Conservation (phyloP, 2,329 filamentous ascomycete species). For the Teratosphaeria gauchensis region DNA sequence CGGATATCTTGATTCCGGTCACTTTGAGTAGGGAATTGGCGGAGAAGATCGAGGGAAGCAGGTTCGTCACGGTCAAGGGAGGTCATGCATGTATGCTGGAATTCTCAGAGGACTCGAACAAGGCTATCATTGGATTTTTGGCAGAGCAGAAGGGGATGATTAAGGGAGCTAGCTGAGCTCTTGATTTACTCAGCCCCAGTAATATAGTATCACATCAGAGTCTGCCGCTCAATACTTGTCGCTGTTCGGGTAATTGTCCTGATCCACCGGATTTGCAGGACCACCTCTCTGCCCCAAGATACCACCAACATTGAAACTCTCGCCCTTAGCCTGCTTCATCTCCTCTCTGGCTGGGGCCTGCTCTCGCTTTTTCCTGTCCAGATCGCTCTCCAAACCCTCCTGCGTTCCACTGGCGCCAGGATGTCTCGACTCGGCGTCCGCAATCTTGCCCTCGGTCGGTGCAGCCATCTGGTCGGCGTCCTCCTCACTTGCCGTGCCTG, state of each 20-base stretch:
- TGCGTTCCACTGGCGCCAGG: conserved; percentile 23
- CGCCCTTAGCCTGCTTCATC: conserved; percentile 29
- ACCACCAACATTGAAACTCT: conserved; percentile 32
- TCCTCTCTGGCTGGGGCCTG: conserved; percentile 34
- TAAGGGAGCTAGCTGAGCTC: not conserved
- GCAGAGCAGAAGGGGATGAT: too few relatives aligned
- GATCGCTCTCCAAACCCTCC: conserved; percentile 35
- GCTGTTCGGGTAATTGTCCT: conserved; percentile 23
- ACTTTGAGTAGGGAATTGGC: too few relatives aligned
- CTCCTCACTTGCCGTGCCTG: not conserved
- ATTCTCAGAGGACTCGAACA: too few relatives aligned
- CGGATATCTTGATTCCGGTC: too few relatives aligned
- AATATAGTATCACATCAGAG: not conserved
- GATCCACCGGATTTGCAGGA: conserved; percentile 31
- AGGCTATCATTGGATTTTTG: too few relatives aligned
- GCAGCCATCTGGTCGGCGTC: conserved; percentile 41
- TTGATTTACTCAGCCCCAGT: not conserved
- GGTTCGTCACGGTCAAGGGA: too few relatives aligned
- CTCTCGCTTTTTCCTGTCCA: conserved; percentile 43
- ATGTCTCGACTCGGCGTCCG: conserved; percentile 31
- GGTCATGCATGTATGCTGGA: too few relatives aligned
- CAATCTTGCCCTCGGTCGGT: conserved; percentile 37
- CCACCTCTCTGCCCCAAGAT: conserved; percentile 38
- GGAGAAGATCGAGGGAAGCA: too few relatives aligned
- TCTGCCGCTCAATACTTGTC: not conserved